Conservation (phyloP, 176 grass and related monocot genomes). For the sorghum (Sorghum bicolor) region Sorghum_bicolor_NCBIv3 NC_012870.2:58346001-58346500, state of each 20-base stretch:
- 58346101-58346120: neutral
- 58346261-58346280: neutral
- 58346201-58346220: neutral
- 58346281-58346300: neutral
- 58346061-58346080: neutral
- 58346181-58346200: neutral
- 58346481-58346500: no score
- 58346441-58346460: no score
- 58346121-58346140: no score
- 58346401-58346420: no score
- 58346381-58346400: no score
- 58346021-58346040: neutral
- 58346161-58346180: conserved; percentile 9
- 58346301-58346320: neutral
- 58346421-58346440: no score
- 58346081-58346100: neutral
- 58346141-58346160: conserved; percentile 9
- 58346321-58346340: neutral
- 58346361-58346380: neutral
- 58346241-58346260: neutral
- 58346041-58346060: neutral
- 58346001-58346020: neutral
- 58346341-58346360: no score
- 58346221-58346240: neutral
- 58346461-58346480: no score